A percentile compares a stretch with the other conserved stretches of the same genome.
These are phyloP conservation scores for Chalciporus pseudorubinellus DNA, from an alignment of 768 basidiomycete genomes.

Conservation along the genomic window DNA sequence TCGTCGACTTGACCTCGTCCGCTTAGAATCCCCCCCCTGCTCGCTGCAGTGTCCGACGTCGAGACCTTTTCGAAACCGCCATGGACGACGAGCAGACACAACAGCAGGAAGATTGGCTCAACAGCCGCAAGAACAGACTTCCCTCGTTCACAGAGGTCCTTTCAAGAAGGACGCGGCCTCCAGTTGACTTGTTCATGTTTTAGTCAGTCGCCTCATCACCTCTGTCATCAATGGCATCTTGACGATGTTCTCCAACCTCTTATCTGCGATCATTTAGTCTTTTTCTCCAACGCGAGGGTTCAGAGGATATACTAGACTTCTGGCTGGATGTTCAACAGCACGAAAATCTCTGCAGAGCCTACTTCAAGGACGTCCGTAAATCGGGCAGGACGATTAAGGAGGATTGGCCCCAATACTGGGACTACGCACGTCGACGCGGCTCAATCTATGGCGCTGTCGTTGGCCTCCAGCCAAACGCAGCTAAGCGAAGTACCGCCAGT, in stretches of 20 bases:
- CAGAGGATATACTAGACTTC: conserved; percentile 96
- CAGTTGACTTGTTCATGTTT: conserved; percentile 98
- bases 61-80: conserved; percentile 3
- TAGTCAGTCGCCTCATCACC: conserved; percentile 60
- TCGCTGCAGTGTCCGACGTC: conserved; percentile 13
- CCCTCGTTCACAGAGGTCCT: conserved; percentile 92
- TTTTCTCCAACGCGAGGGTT: conserved; percentile 92
- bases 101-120: conserved; percentile 72
- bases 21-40: conserved; percentile 13
- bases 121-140: conserved; percentile 68
- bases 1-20: conserved; percentile 18
- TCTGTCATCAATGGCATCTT: not conserved
- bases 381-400: conserved; percentile 90
- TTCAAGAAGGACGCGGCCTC: conserved; percentile 84
- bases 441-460: conserved; percentile 93
- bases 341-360: conserved; percentile 96
- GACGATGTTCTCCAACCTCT: conserved; percentile 4
- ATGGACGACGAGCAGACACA: conserved; percentile 56
- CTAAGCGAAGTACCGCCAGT: conserved; percentile 80
- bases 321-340: conserved; percentile 99
- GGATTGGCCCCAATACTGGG: conserved; percentile 99
- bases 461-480: conserved; percentile 57
- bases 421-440: conserved; percentile 86
- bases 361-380: conserved; percentile 98
- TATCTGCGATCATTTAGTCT: conserved; percentile 49